Base-by-base conservation (phyloP, 1,284 basidiomycete genomes). In the Heterobasidion annosum region DNA sequence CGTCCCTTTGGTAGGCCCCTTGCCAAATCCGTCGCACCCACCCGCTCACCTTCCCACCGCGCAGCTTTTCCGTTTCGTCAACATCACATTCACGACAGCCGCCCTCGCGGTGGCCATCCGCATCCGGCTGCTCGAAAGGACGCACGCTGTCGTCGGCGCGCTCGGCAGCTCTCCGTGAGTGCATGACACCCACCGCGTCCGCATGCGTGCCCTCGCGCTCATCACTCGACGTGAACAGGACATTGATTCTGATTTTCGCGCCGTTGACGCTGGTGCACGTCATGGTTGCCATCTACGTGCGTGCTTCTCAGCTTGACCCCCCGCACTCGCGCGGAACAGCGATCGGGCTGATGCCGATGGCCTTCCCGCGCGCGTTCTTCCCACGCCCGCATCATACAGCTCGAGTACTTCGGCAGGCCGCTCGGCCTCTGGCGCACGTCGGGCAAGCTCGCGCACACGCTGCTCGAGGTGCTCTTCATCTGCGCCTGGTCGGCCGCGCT, bases 401-500 rank as follows among this genome's bases (percentile, higher is more conserved):
- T 91, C 53, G 93, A 96, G 70, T 96, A 96, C 69, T 93, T 93
- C 66, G 89, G 93, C 46, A 82, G 88, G 37, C 93, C 93, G 3
- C 77, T 96, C 45, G 93, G 93, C 12, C 75, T 96, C 34, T 96
- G 93, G 93, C 78, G 79, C 53, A 91, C 91, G 19, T 90, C 89
- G 35, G 79, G 73, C 54, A 93, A 93, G 68, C 77, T 92, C 51
- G 80, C 84, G 1, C 84, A 91, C 64, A 91, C 90, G 6, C 77
- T 91, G 46, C 76, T 81, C 48, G 91, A 93, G 72, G 85, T 94
- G 44, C 74, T 93, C 51, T 94, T 93, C 65, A 92, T 96, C 58
- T 93, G 90, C 69, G 81, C 89, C 18, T 96, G 93, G 92, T 91
- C 90, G 56, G 88, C 91, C n/a, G 85, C 89, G 34, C 77, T 96